Evolutionary conservation across 2,329 filamentous ascomycete species (phyloP).

Genomic region (Xenoacremonium recifei): DNA sequence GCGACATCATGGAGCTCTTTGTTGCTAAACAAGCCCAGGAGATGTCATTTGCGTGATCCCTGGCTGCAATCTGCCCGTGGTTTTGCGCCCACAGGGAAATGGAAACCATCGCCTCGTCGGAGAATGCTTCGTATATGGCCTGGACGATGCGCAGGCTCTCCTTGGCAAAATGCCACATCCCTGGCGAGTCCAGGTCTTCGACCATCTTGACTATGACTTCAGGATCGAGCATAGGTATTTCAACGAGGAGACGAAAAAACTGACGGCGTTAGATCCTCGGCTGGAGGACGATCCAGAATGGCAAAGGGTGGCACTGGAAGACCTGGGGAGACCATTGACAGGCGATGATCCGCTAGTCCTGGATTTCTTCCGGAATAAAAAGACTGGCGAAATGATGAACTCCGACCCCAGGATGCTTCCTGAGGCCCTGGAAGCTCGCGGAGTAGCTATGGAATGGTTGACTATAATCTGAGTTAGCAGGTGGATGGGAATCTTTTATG

Average conservation of each 20-base stretch:
- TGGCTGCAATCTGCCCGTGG: conserved; percentile 1
- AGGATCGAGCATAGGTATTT: conserved; percentile 2
- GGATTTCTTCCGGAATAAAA: conserved; percentile 2
- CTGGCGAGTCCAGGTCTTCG: conserved; percentile 5
- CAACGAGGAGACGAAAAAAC: not conserved
- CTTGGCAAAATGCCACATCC: conserved; percentile 2
- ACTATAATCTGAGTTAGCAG: too few relatives aligned
- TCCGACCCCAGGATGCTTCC: conserved; percentile 2
- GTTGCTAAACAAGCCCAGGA: not conserved
- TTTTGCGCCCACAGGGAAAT: not conserved
- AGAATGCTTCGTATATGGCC: conserved; percentile 1
- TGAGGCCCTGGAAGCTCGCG: not conserved
- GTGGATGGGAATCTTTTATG: too few relatives aligned
- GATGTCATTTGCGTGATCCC: conserved; percentile 5
- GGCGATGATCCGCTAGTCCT: conserved; percentile 3
- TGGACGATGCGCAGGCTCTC: conserved; percentile 2
- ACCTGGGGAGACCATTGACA: not conserved
- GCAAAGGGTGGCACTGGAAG: conserved; percentile 3
- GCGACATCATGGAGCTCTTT: not conserved
- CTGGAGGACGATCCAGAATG: not conserved
- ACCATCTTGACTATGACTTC: conserved; percentile 1
- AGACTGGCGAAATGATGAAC: not conserved
- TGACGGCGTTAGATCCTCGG: conserved; percentile 4
- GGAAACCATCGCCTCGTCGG: not conserved
- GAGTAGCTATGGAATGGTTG: too few relatives aligned